Base-by-base conservation (phyloP, 108 stramenopile species). In the Discostella pseudostelligera region DNA sequence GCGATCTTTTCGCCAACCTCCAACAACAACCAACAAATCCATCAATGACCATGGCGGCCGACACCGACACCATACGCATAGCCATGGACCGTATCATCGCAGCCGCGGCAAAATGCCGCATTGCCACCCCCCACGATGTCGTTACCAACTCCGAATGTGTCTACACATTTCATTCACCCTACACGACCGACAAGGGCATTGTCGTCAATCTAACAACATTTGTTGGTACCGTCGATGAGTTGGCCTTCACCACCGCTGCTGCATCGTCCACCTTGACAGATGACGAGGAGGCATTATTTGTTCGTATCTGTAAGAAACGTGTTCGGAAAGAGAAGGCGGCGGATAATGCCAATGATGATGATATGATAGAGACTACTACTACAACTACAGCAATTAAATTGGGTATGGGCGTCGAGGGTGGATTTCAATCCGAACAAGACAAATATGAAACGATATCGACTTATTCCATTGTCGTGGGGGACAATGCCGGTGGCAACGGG, bases 321-420 rank as follows among this genome's bases (percentile, higher is more conserved):
- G 67, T 78, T 25, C 51, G 43, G 22, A 84, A 87, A 59, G 46
- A 59, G 40, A 56, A 55, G 11, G 49, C 54, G 36, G 83, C 85
- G 48, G 51, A 51, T 51, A 50, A 51, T 4, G 47, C n/a, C n/a
- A n/a, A 60, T 40, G 67, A 55, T 7, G 60, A 62, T 1, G 65
- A 59, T 7, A 12, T 67, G 35, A 9, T 10, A 17, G 42, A 73
- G 9, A 54, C 32, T 28, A 22, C 5, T 0, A 59, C 46, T 43
- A 57, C 5, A 0, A 59, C 46, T 43, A 57, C 53, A 39, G 84
- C 80, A 6, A 92, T 95, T 21, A 93, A 94, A 49, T 56, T 99
- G 19, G 98, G 87, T 7, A 78, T 99, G 28, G 97, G 97, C 13
- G 84, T 97, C 19, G 89, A 92, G 44, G 98, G 98, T 25, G 98